Percentiles rank a stretch among this genome's conserved stretches.
phyloP scores from a whole-genome alignment of 177 flowering plant genomes.

The Telopea speciosissima region DNA sequence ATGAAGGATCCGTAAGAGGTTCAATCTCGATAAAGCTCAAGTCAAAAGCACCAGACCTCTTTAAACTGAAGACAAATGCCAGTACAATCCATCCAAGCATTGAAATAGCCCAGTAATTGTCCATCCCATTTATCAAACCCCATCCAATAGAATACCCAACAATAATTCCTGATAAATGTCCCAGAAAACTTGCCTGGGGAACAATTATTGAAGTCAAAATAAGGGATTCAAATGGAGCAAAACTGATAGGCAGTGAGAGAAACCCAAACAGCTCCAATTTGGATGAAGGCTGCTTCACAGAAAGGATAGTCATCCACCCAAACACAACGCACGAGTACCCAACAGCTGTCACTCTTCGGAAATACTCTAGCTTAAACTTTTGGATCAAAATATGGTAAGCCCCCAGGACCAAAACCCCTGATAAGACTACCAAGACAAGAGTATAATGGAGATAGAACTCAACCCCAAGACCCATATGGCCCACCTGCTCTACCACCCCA shows the following conservation, averaged over 20 bases:
- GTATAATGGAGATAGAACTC: slow-evolving; percentile 82
- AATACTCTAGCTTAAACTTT: slow-evolving; percentile 78
- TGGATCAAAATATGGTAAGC: slow-evolving; percentile 69
- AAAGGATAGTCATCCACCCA: slow-evolving; percentile 97
- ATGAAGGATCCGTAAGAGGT: slow-evolving; percentile 66
- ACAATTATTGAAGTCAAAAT: slow-evolving; percentile 93
- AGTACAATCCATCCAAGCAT: slow-evolving; percentile 84
- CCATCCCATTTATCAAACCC: slow-evolving; percentile 97
- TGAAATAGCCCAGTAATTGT: slow-evolving; percentile 89
- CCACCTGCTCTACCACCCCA: slow-evolving; percentile 77
- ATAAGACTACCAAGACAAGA: slow-evolving; percentile 65
- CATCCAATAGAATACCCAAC: slow-evolving; percentile 90
- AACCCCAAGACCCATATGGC: slow-evolving; percentile 63
- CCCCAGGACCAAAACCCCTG: slow-evolving; percentile 68
- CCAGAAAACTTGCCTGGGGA: slow-evolving; percentile 96
- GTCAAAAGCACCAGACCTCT: slow-evolving; percentile 71
- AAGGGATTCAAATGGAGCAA: slow-evolving; percentile 93
- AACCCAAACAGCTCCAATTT: slow-evolving; percentile 88
- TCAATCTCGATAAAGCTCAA: slow-evolving; percentile 77
- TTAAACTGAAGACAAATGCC: slow-evolving; percentile 69
- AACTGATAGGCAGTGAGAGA: slow-evolving; percentile 90
- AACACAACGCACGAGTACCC: slow-evolving; percentile 98
- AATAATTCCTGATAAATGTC: slow-evolving; percentile 88
- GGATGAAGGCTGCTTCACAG: slow-evolving; percentile 84
- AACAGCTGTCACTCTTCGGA: slow-evolving; percentile 89